Base-by-base conservation (phyloP, 2,329 filamentous ascomycete species). In the Aureobasidium uvarum region DNA sequence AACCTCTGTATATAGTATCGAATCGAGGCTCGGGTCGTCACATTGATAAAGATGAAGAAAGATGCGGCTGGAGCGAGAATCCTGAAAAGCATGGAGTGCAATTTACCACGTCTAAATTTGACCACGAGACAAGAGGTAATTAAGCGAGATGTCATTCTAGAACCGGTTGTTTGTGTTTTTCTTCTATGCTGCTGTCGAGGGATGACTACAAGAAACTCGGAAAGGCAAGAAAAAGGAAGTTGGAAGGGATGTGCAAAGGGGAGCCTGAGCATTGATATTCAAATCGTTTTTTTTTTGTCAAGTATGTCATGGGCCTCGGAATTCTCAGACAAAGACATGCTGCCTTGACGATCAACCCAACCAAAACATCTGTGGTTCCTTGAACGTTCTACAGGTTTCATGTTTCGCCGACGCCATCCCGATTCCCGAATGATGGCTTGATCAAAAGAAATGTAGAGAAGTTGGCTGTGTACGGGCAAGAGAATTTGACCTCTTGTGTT, bases 31-130 rank as follows among this genome's bases (percentile, higher is more conserved):
- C 41, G 43, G 56, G 28, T 60, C 56, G 56, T 36, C 43, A 48
- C 28, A 41, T 48, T 6, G 14, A 48, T 36, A 25, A 48, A 23
- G 23, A 45, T n/a, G 16, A 28, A 28, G 13, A 46, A 20, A 45
- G 16, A 5, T 33, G 39, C 25, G 54, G 39, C 39, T 55, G 52
- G 10, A 59, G 23, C 28, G 25, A 39, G 52, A 59, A 36, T 28
- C 56, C 56, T 59, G 41, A 38, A 43, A 56, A 31, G 38, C 52
- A 45, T 23, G 23, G 18, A 33, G 41, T 59, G 56, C 56, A 59
- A 48, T 46, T 59, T 59, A 39, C 28, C 28, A 36, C 38, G 39
- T 59, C 56, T 59, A 59, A 48, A 59, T 46, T 46, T 59, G 54
- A 58, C 52, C 36, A 20, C 52, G 16, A 33, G 39, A 46, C 39